phyloP scores from a whole-genome alignment of 1,139 yeast species.

The Blastobotrys ciferrii region DNA sequence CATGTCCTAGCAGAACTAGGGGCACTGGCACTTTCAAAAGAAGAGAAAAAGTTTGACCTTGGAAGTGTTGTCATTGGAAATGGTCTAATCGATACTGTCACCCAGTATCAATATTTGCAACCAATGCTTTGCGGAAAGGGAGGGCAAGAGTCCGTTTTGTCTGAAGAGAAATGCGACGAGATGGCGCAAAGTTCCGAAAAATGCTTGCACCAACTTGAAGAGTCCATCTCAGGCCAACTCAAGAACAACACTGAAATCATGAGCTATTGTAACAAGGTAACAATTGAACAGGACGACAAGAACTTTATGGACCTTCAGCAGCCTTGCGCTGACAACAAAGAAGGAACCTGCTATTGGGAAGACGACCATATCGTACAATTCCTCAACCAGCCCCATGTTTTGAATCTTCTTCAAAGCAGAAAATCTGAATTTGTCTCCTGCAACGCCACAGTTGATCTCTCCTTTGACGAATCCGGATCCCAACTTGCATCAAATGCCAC shows the following conservation, averaged over 20 bases:
- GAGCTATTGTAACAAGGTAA: constrained; percentile 19
- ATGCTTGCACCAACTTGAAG: constrained; percentile 18
- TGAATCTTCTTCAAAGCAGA: constrained; percentile 84
- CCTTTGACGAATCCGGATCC: constrained; percentile 48
- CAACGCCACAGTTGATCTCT: constrained; percentile 46
- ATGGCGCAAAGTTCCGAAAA: constrained; percentile 44
- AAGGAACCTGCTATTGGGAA: constrained; percentile 60
- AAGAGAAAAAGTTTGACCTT: constrained; percentile 49
- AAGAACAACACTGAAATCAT: constrained; percentile 18
- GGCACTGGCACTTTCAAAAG: constrained; percentile 57
- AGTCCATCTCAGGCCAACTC: constrained; percentile 19
- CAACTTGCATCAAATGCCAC: constrained; percentile 57
- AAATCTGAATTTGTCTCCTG: constrained; percentile 79
- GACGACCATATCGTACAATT: constrained; percentile 64
- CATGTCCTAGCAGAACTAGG: constrained; percentile 73
- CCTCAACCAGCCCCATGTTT: constrained; percentile 65
- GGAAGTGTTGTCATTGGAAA: constrained; percentile 67
- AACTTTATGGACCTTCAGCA: constrained; percentile 21
- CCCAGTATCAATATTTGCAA: constrained; percentile 59
- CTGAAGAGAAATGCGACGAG: constrained; percentile 53
- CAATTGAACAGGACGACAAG: constrained; percentile 17
- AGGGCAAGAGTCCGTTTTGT: constrained; percentile 59
- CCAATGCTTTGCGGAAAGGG: constrained; percentile 79
- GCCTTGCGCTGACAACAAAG: constrained; percentile 18
- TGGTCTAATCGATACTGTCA: constrained; percentile 66